A percentile compares a stretch with the other conserved stretches of the same genome.
phyloP scores from a whole-genome alignment of 495 filamentous ascomycete species.

The Penicillium malachiteum region DNA sequence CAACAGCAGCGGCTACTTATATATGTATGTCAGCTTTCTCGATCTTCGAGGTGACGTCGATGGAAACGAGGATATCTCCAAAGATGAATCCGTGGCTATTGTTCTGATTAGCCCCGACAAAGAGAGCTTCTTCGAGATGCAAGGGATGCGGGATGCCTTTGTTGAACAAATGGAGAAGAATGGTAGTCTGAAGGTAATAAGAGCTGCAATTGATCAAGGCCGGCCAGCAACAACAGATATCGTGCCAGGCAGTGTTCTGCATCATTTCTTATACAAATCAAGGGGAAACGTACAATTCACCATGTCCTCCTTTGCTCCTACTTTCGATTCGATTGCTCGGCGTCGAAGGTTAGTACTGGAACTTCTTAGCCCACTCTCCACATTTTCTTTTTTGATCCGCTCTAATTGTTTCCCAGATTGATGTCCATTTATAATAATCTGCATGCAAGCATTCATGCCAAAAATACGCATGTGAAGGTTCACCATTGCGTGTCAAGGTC shows the following conservation, averaged over 20 bases:
- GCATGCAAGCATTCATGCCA: slow-evolving; percentile 79
- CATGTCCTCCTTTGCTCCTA: slow-evolving; percentile 78
- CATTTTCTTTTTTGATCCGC: background rate
- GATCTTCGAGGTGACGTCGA: slow-evolving; percentile 38
- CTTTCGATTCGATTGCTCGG: slow-evolving; percentile 63
- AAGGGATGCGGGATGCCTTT: slow-evolving; percentile 78
- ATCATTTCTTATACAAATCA: slow-evolving; percentile 94
- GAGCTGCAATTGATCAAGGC: slow-evolving; percentile 65
- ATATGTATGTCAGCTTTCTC: slow-evolving; percentile 98
- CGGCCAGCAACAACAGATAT: slow-evolving; percentile 71
- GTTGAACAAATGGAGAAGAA: slow-evolving; percentile 75
- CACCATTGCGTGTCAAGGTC: slow-evolving; percentile 73
- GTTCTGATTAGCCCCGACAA: slow-evolving; percentile 90
- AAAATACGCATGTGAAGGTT: slow-evolving; percentile 80
- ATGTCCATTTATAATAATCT: slow-evolving; percentile 82
- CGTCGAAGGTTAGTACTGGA: slow-evolving; percentile 54
- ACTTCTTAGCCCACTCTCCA: background rate
- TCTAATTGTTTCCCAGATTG: slow-evolving; percentile 44
- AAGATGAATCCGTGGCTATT: slow-evolving; percentile 80
- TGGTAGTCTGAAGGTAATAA: slow-evolving; percentile 72
- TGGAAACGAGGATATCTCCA: slow-evolving; percentile 39
- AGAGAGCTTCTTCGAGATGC: slow-evolving; percentile 87
- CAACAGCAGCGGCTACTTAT: slow-evolving; percentile 95
- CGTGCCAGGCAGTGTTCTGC: slow-evolving; percentile 72
- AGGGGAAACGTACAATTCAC: slow-evolving; percentile 90